These are phyloP conservation scores for Penicillium sp. DNA, from an alignment of 2,329 filamentous ascomycete genomes.

Conservation along the genomic window DNA sequence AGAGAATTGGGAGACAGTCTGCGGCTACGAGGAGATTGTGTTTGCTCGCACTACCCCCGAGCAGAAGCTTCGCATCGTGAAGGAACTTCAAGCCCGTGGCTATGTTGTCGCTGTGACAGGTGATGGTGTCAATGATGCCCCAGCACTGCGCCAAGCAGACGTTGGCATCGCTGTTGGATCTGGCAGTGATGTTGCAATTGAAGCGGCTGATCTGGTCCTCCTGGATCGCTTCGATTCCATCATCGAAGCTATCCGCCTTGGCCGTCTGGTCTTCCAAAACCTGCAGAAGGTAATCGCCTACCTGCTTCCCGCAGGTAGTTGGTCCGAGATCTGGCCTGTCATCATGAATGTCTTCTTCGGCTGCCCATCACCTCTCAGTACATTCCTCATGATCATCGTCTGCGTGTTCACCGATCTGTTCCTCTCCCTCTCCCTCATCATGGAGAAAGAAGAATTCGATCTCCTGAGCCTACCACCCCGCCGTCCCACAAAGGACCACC, in stretches of 20 bases:
- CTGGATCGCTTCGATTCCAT: slow-evolving; percentile 40
- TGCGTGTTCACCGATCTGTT: slow-evolving; percentile 60
- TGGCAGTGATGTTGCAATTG: slow-evolving; percentile 45
- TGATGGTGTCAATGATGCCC: slow-evolving; percentile 41
- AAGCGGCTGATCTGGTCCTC: slow-evolving; percentile 42
- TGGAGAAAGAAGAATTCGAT: slow-evolving; percentile 60
- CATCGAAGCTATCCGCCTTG: slow-evolving; percentile 34
- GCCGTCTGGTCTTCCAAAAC: slow-evolving; percentile 39
- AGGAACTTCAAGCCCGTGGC: slow-evolving; percentile 41
- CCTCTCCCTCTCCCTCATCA: slow-evolving; percentile 54
- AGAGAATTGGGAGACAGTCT: slow-evolving; percentile 68
- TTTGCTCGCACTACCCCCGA: slow-evolving; percentile 48
- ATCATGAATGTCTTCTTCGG: slow-evolving; percentile 60
- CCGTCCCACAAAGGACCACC: slow-evolving; percentile 53
- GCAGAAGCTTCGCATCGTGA: slow-evolving; percentile 47
- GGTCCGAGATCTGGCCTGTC: slow-evolving; percentile 61
- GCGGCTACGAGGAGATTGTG: slow-evolving; percentile 55
- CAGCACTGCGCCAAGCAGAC: slow-evolving; percentile 35
- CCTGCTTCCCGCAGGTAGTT: slow-evolving; percentile 55
- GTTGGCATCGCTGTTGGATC: slow-evolving; percentile 39
- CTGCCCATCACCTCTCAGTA: slow-evolving; percentile 53
- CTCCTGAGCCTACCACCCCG: slow-evolving; percentile 55
- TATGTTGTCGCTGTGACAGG: slow-evolving; percentile 46
- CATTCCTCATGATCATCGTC: slow-evolving; percentile 62
- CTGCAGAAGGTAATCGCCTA: slow-evolving; percentile 43